A percentile compares a stretch with the other conserved stretches of the same genome.
phyloP scores from a whole-genome alignment of 1,284 basidiomycete genomes.

The Lignosus rhinocerotis region DNA sequence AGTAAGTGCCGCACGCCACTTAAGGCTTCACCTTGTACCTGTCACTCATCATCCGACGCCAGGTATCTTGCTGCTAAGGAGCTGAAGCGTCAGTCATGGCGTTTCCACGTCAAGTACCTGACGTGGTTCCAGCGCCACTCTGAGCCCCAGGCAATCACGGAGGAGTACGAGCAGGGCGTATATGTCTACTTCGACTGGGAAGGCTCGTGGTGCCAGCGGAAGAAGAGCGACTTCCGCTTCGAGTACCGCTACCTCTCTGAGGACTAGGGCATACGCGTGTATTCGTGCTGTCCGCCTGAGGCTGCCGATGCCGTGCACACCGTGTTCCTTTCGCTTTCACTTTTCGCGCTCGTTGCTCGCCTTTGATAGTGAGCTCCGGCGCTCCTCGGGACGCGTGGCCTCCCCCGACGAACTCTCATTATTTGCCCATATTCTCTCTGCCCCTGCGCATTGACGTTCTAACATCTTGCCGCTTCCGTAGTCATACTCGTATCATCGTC shows the following conservation, averaged over 20 bases:
- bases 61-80: slow-evolving; percentile 97
- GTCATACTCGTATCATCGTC: slow-evolving; percentile 1
- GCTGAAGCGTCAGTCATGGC: slow-evolving; percentile 97
- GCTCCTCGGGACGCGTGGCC: background rate
- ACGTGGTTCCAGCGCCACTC: slow-evolving; percentile 99
- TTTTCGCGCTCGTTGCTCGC: background rate
- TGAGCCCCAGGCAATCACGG: slow-evolving; percentile 98
- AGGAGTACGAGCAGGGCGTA: slow-evolving; percentile 99
- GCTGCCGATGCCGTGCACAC: background rate
- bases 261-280: slow-evolving; percentile 50
- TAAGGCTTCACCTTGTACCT: slow-evolving; percentile 1
- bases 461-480: background rate
- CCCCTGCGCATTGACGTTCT: slow-evolving; percentile 1
- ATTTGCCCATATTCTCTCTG: background rate
- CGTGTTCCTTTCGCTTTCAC: background rate
- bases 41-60: slow-evolving; percentile 2
- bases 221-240: slow-evolving; percentile 98
- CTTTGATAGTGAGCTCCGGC: background rate
- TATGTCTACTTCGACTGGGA: slow-evolving; percentile 99
- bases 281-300: background rate
- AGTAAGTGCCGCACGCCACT: slow-evolving; percentile 52
- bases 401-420: background rate
- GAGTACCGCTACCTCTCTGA: slow-evolving; percentile 91
- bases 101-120: slow-evolving; percentile 98
- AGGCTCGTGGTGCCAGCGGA: slow-evolving; percentile 96